Base-by-base conservation (phyloP, 2,329 filamentous ascomycete species). In the Sodiomyces alkalinus region DNA sequence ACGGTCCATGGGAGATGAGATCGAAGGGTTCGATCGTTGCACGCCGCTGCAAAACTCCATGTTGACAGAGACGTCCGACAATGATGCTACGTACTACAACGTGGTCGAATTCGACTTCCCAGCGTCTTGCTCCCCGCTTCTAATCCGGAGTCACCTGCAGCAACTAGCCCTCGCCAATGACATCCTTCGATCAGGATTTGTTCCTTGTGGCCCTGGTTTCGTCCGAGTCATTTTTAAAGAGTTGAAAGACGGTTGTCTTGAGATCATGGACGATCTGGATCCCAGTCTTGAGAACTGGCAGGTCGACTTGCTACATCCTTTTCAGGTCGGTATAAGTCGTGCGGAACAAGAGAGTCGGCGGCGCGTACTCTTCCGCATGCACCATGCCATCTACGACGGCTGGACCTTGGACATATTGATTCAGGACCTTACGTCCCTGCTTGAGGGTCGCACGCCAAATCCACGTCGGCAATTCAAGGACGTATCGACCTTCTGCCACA, bases 341-440 rank as follows among this genome's bases (percentile, higher is more conserved):
- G 8, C 15, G 4, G 18, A 28, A 6, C 12, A 38, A 12, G 27
- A 44, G 4, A 31, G 37, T 26, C 30, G 45, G 3, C 41, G 45
- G 18, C 39, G 55, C 4, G 47, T 46, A 33, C 49, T 68, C 8
- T 29, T 81, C 24, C 61, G 76, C 9, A 57, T 92, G 0, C 85
- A 92, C 45, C 86, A 94, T 50, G 74, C 81, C 1, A 48, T 92
- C 1, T 94, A 92, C 44, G 86, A 94, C 48, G 86, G 85, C n/a
- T 94, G 86, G 86, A 86, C 83, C 0, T 65, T 85, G 44, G 79
- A 93, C 28, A 57, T 87, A 17, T 51, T 92, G 0, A 41, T 81
- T 10, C 55, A 64, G 16, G 82, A 93, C 45, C 53, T 92, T 4
- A 58, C 65, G 4, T 43, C 41, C 0, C 38, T 78, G 2, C 41